phyloP scores from a whole-genome alignment of 2,329 filamentous ascomycete species.

The Aspergillus sp. region DNA sequence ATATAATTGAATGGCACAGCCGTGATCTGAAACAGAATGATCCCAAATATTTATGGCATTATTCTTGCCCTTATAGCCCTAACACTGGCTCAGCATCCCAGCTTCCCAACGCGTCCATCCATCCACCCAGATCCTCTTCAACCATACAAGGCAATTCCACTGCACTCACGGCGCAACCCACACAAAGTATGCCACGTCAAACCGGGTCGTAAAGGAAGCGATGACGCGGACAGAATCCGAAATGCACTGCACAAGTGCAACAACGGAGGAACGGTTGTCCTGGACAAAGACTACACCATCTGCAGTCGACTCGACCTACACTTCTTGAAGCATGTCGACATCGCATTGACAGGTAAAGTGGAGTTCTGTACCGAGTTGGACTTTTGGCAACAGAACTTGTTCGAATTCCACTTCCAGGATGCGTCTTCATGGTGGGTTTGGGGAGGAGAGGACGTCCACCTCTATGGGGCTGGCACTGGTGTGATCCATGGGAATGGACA shows the following conservation, averaged over 20 bases:
- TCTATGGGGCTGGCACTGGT: conserved; percentile 62
- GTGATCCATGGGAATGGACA: conserved; percentile 62
- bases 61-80: background rate
- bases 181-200: conserved; percentile 2
- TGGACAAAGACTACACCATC: conserved; percentile 61
- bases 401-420: conserved; percentile 66
- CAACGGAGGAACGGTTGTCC: conserved; percentile 61
- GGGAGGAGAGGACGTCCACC: conserved; percentile 60
- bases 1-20: too few species aligned
- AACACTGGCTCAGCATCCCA: background rate
- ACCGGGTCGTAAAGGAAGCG: background rate
- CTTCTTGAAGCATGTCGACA: conserved; percentile 62
- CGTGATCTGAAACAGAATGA: too few species aligned
- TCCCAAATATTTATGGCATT: background rate
- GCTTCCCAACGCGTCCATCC: background rate
- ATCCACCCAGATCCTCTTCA: background rate
- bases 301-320: conserved; percentile 65
- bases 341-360: conserved; percentile 61
- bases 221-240: conserved; percentile 40
- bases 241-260: conserved; percentile 60
- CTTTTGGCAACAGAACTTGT: conserved; percentile 67
- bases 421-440: conserved; percentile 63
- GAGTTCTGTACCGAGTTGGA: conserved; percentile 65
- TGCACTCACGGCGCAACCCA: background rate
- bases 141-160: conserved; percentile 1